Base-by-base conservation (phyloP, 768 basidiomycete genomes). In the Hygrocybe coccinea region DNA sequence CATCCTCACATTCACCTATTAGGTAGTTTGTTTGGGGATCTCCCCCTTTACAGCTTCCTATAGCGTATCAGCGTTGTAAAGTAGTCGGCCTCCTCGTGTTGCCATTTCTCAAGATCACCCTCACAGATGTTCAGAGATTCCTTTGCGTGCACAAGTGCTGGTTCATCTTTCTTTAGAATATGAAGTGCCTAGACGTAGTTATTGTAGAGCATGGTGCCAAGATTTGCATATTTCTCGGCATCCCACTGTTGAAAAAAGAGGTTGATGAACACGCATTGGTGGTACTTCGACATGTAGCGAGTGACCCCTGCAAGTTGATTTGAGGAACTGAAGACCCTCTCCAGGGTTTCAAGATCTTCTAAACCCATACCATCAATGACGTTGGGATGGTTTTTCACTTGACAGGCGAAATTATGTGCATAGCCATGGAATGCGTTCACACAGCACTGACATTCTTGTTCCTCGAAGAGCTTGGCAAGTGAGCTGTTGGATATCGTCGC, bases 341-440 rank as follows among this genome's bases (percentile, higher is more conserved):
- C 71, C 25, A 62, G 56, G 0, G 64, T 69, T 39, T 72, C 67
- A 4, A 73, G 55, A 50, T 75, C 74, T 56, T 73, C 71, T 2
- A 75, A 50, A 15, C 74, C 73, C n/a, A 62, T 59, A 4, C 71
- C 65, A 4, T 47, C 38, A 19, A 70, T 65, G 41, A 45, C 50
- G 49, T 64, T 64, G 17, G 69, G 72, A 47, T 74, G 73, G 53
- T 67, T 57, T 3, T 52, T 19, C 1, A 67, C 51, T 52, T 75
- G 73, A 47, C 73, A 76, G 2, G 35, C 5, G 56, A 64, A 62
- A 51, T 69, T 61, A 59, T 76, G 73, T 7, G 67, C 54, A 53
- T 72, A 71, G 0, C 72, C 70, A 57, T 74, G 71, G 51, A 73
- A 74, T 2, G 70, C 62, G 52, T 65, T 64, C 43, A 65, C 57